Percentiles rank a stretch among this genome's conserved stretches.
Conservation (phyloP, 805 yeast species). For the Candida incommunis region DNA sequence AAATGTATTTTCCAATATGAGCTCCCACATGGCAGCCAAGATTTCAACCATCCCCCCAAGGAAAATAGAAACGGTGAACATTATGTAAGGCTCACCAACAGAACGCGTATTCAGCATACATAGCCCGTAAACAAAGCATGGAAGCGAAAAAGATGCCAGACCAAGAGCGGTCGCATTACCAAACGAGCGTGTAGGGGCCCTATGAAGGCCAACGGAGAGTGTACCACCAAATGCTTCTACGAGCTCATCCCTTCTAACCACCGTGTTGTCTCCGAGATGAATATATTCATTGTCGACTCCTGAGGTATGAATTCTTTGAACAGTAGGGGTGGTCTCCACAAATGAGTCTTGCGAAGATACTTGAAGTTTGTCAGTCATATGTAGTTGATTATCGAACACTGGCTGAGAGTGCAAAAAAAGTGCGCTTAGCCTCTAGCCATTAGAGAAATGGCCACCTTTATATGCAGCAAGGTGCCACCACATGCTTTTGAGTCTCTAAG, state of each 20-base stretch:
- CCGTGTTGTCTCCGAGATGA: constrained; percentile 27
- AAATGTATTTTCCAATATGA: constrained; percentile 49
- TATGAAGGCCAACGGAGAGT: constrained; percentile 31
- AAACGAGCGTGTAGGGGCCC: constrained; percentile 34
- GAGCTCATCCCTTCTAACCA: constrained; percentile 37
- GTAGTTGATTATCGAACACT: no score
- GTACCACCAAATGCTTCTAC: constrained; percentile 50
- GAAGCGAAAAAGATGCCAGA: constrained; percentile 42
- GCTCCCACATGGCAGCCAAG: constrained; percentile 55
- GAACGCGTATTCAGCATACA: constrained; percentile 44
- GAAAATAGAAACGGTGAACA: constrained; percentile 48
- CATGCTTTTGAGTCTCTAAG: no score
- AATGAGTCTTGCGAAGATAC: not conserved
- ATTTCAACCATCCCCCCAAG: constrained; percentile 52
- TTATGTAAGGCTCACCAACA: constrained; percentile 36
- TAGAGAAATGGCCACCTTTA: no score
- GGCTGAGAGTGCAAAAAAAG: no score
- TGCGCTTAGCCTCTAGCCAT: no score
- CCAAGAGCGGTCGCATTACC: constrained; percentile 58
- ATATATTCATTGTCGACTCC: constrained; percentile 16
- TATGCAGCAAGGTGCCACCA: no score
- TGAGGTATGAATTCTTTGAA: constrained; percentile 10
- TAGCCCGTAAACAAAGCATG: constrained; percentile 44
- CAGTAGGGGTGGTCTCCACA: constrained; percentile 1
- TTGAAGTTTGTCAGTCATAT: no score